phyloP scores from a whole-genome alignment of 768 basidiomycete genomes.

The Infundibulicybe gibba region DNA sequence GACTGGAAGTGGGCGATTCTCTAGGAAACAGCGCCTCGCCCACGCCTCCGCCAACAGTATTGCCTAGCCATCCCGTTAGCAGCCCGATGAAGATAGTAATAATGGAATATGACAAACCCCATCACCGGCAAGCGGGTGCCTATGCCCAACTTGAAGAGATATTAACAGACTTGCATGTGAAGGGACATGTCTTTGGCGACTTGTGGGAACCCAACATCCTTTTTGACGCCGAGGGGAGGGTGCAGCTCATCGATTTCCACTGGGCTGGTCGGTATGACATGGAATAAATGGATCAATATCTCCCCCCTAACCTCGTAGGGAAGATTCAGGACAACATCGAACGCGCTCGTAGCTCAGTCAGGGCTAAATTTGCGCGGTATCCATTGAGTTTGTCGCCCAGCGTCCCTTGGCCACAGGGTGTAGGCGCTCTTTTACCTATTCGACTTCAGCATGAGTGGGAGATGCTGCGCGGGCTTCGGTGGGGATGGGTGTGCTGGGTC shows the following conservation, averaged over 20 bases:
- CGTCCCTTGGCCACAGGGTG: slow-evolving; percentile 4
- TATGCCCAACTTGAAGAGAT: slow-evolving; percentile 13
- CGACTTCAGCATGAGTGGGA: slow-evolving; percentile 13
- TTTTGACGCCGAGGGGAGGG: slow-evolving; percentile 9
- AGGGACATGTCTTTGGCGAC: slow-evolving; percentile 32
- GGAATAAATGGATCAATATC: too few relatives aligned
- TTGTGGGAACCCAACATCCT: slow-evolving; percentile 30
- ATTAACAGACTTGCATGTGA: slow-evolving; percentile 19
- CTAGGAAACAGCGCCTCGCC: too few relatives aligned
- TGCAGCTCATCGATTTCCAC: slow-evolving; percentile 34
- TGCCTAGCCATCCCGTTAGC: too few relatives aligned
- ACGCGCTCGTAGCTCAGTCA: too few relatives aligned
- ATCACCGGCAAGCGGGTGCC: slow-evolving; percentile 9
- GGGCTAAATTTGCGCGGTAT: slow-evolving; percentile 2
- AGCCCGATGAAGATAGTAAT: slow-evolving; percentile 27
- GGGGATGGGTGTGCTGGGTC: too few relatives aligned
- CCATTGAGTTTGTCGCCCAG: slow-evolving; percentile 5
- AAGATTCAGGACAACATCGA: too few relatives aligned
- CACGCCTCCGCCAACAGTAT: slow-evolving; percentile 3
- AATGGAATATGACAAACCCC: slow-evolving; percentile 29
- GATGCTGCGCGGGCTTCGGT: slow-evolving; percentile 6
- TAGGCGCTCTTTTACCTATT: slow-evolving; percentile 6
- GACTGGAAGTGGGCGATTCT: slow-evolving; percentile 3
- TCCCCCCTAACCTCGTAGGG: too few relatives aligned
- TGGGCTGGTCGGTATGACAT: slow-evolving; percentile 25